Conservation (phyloP, 2,329 filamentous ascomycete species). For the Hymenoscyphus repandus region DNA sequence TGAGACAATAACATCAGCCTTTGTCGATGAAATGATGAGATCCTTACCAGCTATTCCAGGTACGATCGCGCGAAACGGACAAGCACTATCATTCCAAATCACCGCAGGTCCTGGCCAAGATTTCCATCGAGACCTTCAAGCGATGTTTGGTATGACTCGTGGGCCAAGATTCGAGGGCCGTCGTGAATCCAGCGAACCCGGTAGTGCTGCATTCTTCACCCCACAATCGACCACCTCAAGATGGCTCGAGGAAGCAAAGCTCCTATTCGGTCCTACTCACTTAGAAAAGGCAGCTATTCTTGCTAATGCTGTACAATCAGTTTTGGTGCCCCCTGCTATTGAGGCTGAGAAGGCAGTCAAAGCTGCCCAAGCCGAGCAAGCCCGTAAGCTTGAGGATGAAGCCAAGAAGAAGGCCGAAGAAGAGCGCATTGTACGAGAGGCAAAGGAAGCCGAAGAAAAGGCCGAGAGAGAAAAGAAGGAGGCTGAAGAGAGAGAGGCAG, state of each 20-base stretch:
- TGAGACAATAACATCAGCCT: slow-evolving; percentile 25
- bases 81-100: slow-evolving; percentile 56
- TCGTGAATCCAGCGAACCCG: slow-evolving; percentile 28
- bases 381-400: slow-evolving; percentile 53
- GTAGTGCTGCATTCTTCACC: slow-evolving; percentile 47
- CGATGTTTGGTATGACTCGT: slow-evolving; percentile 33
- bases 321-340: slow-evolving; percentile 78
- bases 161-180: slow-evolving; percentile 22
- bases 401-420: slow-evolving; percentile 59
- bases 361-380: slow-evolving; percentile 50
- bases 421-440: slow-evolving; percentile 59
- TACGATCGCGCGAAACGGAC: slow-evolving; percentile 38
- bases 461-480: slow-evolving; percentile 62
- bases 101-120: slow-evolving; percentile 44
- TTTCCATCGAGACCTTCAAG: slow-evolving; percentile 46
- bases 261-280: slow-evolving; percentile 70
- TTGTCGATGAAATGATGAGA: slow-evolving; percentile 30
- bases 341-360: slow-evolving; percentile 71
- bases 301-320: slow-evolving; percentile 61
- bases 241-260: slow-evolving; percentile 85
- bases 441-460: slow-evolving; percentile 66
- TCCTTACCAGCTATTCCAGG: slow-evolving; percentile 29
- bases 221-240: slow-evolving; percentile 67
- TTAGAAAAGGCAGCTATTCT: slow-evolving; percentile 66
- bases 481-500: slow-evolving; percentile 62